Base-by-base conservation (phyloP, 805 yeast species). In the Saccharomyces paradoxus region DNA sequence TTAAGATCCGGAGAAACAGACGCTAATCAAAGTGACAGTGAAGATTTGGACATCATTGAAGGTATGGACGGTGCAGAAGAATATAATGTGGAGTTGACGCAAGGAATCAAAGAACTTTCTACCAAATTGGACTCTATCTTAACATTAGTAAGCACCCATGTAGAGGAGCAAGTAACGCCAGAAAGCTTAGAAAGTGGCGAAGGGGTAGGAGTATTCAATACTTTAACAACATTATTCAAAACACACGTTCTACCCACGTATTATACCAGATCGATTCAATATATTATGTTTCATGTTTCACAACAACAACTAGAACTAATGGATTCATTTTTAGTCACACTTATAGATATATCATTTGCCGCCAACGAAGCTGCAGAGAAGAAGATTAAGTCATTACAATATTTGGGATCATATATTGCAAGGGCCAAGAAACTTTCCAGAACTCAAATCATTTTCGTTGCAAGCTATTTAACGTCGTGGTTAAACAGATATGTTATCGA, bases 161-260 rank as follows among this genome's bases (percentile, higher is more conserved):
- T 92, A 0, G 66, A 76, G 8, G 62, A 67, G 10, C 74, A 79
- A 7, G 79, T 85, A 63, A 77, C 80, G 10, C 65, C 72, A 2
- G 81, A 80, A 29, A 75, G 77, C 47, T 64, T 86, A 30, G 78
- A 77, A 53, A 72, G 78, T 26, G 90, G 87, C 13, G 82, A 79
- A 55, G 89, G 90, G 1, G 79, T 89, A 7, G 71, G 77, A 13
- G 72, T 88, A 14, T 92, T 84, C 73, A 85, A 84, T 60, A 84
- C 88, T 2, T 74, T 94, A 54, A 80, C 87, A 0, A 81, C 91
- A 1, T 74, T 88, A 27, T 92, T 92, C 77, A 84, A 83, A 63
- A 78, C 89, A 1, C 94, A 89, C 61, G 80, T 94, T 44, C 74
- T 92, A 57, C 95, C 97, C 26, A 94, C 99, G 1, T 96, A 91